Percentiles rank a stretch among this genome's conserved stretches.
Conservation (phyloP, 1,139 yeast species). For the Yamadazyma epiphylla region DNA sequence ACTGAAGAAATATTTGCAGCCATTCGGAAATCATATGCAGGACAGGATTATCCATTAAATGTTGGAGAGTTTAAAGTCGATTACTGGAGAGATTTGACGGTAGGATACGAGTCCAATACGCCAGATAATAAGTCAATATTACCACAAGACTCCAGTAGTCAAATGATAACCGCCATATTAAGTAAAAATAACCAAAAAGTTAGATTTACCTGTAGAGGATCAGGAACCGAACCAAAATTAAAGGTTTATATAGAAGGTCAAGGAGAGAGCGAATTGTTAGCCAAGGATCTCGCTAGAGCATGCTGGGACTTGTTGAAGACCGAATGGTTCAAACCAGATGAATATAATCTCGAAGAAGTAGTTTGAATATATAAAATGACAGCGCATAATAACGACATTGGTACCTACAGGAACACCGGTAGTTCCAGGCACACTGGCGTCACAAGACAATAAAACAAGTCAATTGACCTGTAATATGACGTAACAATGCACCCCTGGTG, state of each 20-base stretch:
- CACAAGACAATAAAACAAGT: no score
- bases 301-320: constrained; percentile 64
- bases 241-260: constrained; percentile 87
- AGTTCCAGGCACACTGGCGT: no score
- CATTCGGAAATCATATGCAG: constrained; percentile 40
- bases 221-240: constrained; percentile 95
- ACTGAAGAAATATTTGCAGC: constrained; percentile 47
- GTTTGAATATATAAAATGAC: no score
- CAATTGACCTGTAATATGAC: no score
- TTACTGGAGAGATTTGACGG: constrained; percentile 80
- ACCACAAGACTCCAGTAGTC: constrained; percentile 69
- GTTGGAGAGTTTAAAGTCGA: constrained; percentile 54
- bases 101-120: constrained; percentile 75
- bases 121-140: constrained; percentile 53
- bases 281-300: constrained; percentile 48
- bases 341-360: constrained; percentile 35
- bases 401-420: no score
- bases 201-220: constrained; percentile 84
- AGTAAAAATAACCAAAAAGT: constrained; percentile 29
- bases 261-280: constrained; percentile 40
- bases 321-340: constrained; percentile 61
- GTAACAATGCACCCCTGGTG: no score
- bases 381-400: no score
- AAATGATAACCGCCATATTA: constrained; percentile 75
- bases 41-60: constrained; percentile 30